Base-by-base conservation (phyloP, 169 alveolate genomes). In the Cryptosporidium bovis region DNA sequence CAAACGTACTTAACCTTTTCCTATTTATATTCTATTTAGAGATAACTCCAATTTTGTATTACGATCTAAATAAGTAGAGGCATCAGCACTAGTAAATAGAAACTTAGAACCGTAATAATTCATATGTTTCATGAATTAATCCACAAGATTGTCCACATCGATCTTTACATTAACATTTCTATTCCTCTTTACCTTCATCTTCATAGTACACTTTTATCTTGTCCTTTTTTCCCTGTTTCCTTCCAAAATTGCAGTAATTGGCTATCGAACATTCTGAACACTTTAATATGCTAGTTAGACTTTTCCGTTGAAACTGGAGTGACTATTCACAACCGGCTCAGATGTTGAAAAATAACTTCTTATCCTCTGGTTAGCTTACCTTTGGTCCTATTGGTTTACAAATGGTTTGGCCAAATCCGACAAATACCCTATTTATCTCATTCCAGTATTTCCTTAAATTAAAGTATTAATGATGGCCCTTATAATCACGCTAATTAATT, bases 341-440 rank as follows among this genome's bases (percentile, higher is more conserved):
- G 12, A 20, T 55, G 27, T 10, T 24, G 27, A 24, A 24, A 24
- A 24, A 24, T 24, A 24, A 24, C 27, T 24, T 24, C 27, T 24
- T 24, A 24, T 24, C 27, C 27, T 24, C 27, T 24, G 27, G 27
- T 24, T 24, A 31, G 51, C 65, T 77, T 77, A 77, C 87, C 69
- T 82, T 66, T 31, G 97, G 97, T 20, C 85, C 83, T 53, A 91
- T 67, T 56, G 98, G 94, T 82, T 90, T 96, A 82, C 99, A 97
- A 31, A 96, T 93, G 15, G 95, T 96, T 90, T 97, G 98, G 0
- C 99, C 99, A 90, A 95, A 97, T 2, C 99, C 99, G 8, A 97
- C 99, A 56, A 97, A 84, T 48, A 96, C 83, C 8, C 58, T 90
- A 91, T 97, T 97, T 34, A 97, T 89, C 44, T 95, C 96, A 46